phyloP scores from a whole-genome alignment of 768 basidiomycete species.

The Trametes maxima region DNA sequence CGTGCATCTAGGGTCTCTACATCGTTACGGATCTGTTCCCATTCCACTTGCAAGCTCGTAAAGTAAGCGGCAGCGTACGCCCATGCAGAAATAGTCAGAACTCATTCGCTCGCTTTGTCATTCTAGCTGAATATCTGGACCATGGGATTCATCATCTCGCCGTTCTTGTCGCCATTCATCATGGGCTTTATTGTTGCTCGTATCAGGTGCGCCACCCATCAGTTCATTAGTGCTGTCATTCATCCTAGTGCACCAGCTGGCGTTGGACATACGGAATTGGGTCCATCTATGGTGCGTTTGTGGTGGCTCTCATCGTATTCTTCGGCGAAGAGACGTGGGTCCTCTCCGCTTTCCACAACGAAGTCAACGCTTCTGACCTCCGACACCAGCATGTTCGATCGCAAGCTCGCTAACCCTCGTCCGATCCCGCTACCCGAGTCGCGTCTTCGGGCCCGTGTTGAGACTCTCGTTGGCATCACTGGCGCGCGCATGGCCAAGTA shows the following conservation, averaged over 20 bases:
- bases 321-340: constrained; percentile 69
- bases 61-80: constrained; percentile 39
- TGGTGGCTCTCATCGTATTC: constrained; percentile 57
- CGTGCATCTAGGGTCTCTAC: constrained; percentile 50
- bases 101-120: background rate
- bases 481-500: constrained; percentile 60
- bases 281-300: constrained; percentile 56
- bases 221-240: background rate
- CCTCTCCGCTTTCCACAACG: background rate
- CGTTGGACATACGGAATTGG: constrained; percentile 71
- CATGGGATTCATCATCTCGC: constrained; percentile 70
- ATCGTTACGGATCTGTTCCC: constrained; percentile 66
- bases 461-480: constrained; percentile 66
- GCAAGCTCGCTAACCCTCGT: constrained; percentile 42
- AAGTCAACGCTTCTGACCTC: constrained; percentile 2
- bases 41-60: constrained; percentile 69
- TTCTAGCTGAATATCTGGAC: constrained; percentile 68
- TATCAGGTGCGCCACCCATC: constrained; percentile 36
- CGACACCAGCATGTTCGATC: constrained; percentile 58
- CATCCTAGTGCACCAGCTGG: constrained; percentile 40
- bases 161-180: constrained; percentile 64
- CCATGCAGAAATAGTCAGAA: background rate
- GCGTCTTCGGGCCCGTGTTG: constrained; percentile 53
- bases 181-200: constrained; percentile 70
- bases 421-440: constrained; percentile 49